Evolutionary conservation across 2,329 filamentous ascomycete genomes (phyloP).

Genomic region (Apiospora kogelbergensis): DNA sequence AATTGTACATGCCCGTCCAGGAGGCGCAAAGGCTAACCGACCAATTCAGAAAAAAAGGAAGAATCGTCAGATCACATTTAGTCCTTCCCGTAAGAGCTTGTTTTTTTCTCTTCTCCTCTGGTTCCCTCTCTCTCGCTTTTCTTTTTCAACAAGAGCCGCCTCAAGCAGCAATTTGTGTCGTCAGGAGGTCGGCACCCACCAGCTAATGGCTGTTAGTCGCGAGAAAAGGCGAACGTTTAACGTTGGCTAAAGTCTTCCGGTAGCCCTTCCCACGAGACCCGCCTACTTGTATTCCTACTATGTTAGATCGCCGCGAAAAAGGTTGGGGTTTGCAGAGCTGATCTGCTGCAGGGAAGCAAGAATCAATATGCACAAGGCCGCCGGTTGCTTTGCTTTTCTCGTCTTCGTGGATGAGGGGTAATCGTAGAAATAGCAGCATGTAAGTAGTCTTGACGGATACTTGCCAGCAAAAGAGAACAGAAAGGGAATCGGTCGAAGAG

Average conservation of each 20-base stretch:
- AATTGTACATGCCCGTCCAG: not conserved
- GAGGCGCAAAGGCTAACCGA: conserved; percentile 2
- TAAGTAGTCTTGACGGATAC: not conserved
- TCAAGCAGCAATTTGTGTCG: not conserved
- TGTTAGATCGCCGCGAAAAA: not conserved
- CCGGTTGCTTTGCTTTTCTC: not conserved
- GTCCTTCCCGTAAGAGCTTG: not conserved
- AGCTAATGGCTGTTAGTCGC: conserved; percentile 5
- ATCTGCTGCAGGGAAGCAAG: conserved; percentile 7
- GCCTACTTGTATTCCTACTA: not conserved
- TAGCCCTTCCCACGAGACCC: not conserved
- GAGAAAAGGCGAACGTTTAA: not conserved
- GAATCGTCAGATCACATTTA: not conserved
- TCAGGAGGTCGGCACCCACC: not conserved
- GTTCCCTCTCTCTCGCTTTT: not conserved
- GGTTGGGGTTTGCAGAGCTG: conserved; percentile 6
- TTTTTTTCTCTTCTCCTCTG: no score
- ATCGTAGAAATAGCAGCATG: not conserved
- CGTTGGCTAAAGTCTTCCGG: conserved; percentile 6
- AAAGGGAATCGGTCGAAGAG: not conserved
- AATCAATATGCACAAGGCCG: not conserved
- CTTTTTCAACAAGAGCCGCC: not conserved
- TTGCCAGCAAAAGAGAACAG: not conserved
- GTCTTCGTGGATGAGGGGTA: not conserved
- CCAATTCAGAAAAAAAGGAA: conserved; percentile 7